Base-by-base conservation (phyloP, 768 basidiomycete genomes). In the Suillus paluster region DNA sequence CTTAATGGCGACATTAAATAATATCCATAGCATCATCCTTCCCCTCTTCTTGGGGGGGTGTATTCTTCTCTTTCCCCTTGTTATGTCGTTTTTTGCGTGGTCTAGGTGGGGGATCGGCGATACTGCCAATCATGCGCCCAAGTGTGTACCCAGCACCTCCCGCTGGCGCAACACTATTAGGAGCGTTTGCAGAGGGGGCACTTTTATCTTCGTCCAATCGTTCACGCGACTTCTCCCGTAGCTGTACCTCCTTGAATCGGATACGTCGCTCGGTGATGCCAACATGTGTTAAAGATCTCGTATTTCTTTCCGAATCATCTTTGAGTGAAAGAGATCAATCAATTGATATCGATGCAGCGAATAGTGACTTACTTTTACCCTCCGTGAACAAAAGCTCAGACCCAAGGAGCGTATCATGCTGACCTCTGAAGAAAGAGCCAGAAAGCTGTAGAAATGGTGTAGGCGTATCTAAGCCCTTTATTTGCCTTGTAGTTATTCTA, bases 401-500 rank as follows among this genome's bases (percentile, higher is more conserved):
- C n/a, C n/a, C n/a, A n/a, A n/a, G n/a, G n/a, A n/a, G n/a, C n/a
- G 78, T 69, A 61, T 90, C 85, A 62, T 92, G 86, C 42, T 79
- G 76, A 0, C 92, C 92, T 71, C 86, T 87, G 64, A 93, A 81
- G n/a, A 92, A 80, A 1, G 89, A 88, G 3, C 91, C 91, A 5
- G 88, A 87, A 1, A 94, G 79, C 65, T 94, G 92, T n/a, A 94
- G 73, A 65, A 86, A 92, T 0, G 92, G 91, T 0, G 85, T 88
- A 0, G 89, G 84, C 0, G 89, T 90, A 69, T 94, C 91, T 21
- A 94, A 72, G 1, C 91, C 92, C 92, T 90, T 65, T 17, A 27
- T 50, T 50, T 33, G 17, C n/a, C 52, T 50, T 36, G 33, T 52
- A 23, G 48, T 23, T 12, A 10, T 41, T 19, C 17, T 33, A 57